Evolutionary conservation across 352 stramenopile genomes (phyloP), one percentile per base, ranked within the genome.

Genomic region (Globisporangium middletonii): DNA sequence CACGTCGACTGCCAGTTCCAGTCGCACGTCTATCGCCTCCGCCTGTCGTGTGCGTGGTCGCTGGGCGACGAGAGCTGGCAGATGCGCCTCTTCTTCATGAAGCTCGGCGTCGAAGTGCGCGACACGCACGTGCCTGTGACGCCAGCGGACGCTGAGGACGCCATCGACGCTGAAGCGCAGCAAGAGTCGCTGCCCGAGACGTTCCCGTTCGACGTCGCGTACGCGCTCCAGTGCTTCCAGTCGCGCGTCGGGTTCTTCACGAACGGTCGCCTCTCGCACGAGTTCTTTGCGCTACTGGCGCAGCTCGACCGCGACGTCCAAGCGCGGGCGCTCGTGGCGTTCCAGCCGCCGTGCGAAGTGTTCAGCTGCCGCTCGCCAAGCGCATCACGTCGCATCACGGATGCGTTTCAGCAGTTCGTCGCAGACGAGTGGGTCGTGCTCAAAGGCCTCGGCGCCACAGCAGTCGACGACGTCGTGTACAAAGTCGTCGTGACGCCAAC

Each of bases 401-500:
- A 74, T 5, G 63, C 74, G 43, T 85, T 87, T 49, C 63, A 50
- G 13, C 18, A 16, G 13, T 84, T 69, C 55, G 50, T 85, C 6
- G 35, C 69, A 33, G 57, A 69, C 30, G 69, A 87, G 18, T 60
- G 54, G 7, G 35, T 55, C 19, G 50, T 76, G 1, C 46, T 85
- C 19, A 65, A 65, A 52, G 50, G 42, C 1, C 55, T 62, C 28
- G 46, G 26, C 42, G 52, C 62, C 9, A 33, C 48, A 9, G 30
- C 30, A 1, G 27, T 8, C 35, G 46, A 59, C 28, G 43, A 26
- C 5, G 53, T 78, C 11, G 72, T 92, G 27, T 77, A 80, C 37
- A 89, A 90, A 60, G 71, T 77, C 2, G 70, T 88, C 26, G 75
- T 89, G 23, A 90, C 78, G 2, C 79, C 83, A 19, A 82, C 79